Base-by-base conservation (phyloP, 257 asterid genomes). In the Solanum phureja region DNA sequence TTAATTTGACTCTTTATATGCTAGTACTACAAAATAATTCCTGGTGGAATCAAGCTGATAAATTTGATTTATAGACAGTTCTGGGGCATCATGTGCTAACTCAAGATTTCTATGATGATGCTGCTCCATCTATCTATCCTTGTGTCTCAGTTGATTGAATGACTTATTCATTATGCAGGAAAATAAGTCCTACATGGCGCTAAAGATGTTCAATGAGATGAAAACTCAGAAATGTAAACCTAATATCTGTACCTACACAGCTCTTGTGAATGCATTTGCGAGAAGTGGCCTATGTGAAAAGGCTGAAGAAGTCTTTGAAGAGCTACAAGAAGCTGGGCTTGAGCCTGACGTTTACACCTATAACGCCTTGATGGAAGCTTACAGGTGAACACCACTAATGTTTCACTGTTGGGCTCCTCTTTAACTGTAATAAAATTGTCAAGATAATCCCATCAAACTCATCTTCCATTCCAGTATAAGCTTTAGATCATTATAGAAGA, bases 321-420 rank as follows among this genome's bases (percentile, higher is more conserved):
- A 90, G 87, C 86, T 96, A 88, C 98, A 96, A 87, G 96, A 96
- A 93, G 96, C 94, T 84, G 98, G 98, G 37, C 88, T 89, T 72
- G 99, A 94, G 92, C 99, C 98, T 69, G 98, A 96, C 85, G 98
- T 90, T 52, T 96, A 96, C 86, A 95, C 94, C 87, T 96, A 94
- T 88, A 96, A 96, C 84, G 98, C 98, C 88, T 98, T 96, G 83
- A 94, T 96, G 97, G 98, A 93, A 91, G 95, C 98, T 89, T 96
- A 96, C 92, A 95, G 98, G 99, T 94, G 86, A 49, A 79, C 33
- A 21, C 13, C 66, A 29, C 71, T 24, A 72, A 34, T 23, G 1
- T 29, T 46, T 81, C 85, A 16, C 9, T 9, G 0, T 4, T 81
- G 40, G 38, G 21, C 11, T 3, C 24, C 42, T 27, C 34, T 49